These are phyloP conservation scores for Lepiota venenata DNA, from an alignment of 768 basidiomycete species.

Conservation along the genomic window DNA sequence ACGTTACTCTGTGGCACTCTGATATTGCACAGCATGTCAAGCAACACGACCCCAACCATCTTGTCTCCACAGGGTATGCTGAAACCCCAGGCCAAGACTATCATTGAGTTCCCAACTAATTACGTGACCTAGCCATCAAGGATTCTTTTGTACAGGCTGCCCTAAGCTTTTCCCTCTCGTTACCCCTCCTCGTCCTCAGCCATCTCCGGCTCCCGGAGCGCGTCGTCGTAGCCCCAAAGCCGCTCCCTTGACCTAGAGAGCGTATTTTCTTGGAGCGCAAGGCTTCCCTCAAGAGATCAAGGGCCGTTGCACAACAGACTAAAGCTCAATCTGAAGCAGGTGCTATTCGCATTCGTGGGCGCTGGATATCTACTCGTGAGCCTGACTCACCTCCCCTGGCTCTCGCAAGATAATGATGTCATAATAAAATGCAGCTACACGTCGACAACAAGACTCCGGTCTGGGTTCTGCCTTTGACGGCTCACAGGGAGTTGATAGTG, in stretches of 20 bases:
- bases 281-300: slow-evolving; percentile 41
- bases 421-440: slow-evolving; percentile 34
- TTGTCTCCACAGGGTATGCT: slow-evolving; percentile 58
- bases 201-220: slow-evolving; percentile 36
- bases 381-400: slow-evolving; percentile 1
- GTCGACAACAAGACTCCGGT: slow-evolving; percentile 39
- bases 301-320: slow-evolving; percentile 14
- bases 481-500: slow-evolving; percentile 61
- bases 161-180: slow-evolving; percentile 47
- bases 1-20: slow-evolving; percentile 56
- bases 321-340: slow-evolving; percentile 25
- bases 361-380: slow-evolving; percentile 56
- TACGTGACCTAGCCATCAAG: slow-evolving; percentile 35
- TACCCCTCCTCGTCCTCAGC: slow-evolving; percentile 33
- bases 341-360: slow-evolving; percentile 53
- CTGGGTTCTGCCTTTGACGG: slow-evolving; percentile 58
- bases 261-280: slow-evolving; percentile 46
- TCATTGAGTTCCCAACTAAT: not conserved
- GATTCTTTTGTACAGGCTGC: slow-evolving; percentile 57
- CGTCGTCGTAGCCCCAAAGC: slow-evolving; percentile 30
- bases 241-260: slow-evolving; percentile 42
- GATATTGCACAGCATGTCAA: slow-evolving; percentile 41
- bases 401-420: not conserved
- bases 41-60: slow-evolving; percentile 56
- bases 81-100: not conserved